Base-by-base conservation (phyloP, 1,284 basidiomycete genomes). In the Ustilago tritici region DNA sequence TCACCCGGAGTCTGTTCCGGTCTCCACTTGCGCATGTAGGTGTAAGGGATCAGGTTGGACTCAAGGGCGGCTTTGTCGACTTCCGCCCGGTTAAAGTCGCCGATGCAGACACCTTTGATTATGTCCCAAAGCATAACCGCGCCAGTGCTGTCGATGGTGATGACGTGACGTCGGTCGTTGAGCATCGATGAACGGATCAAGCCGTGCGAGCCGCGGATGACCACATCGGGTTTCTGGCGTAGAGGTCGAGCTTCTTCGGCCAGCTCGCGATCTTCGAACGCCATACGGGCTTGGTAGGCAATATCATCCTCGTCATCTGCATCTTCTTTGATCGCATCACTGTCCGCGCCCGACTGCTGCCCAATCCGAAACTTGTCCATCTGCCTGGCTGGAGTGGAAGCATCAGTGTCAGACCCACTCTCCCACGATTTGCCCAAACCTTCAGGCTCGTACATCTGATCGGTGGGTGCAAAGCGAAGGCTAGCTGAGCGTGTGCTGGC, bases 71-170 rank as follows among this genome's bases (percentile, higher is more conserved):
- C 56, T 55, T 64, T 41, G 11, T 60, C 56, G 36, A 95, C 90
- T 64, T 94, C 93, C 35, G 90, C 90, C 11, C 88, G 90, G 63
- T 94, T 93, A 43, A 91, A 90, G 14, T 88, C 88, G 8, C 96
- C 96, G 1, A 92, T 86, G 86, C 95, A 98, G 1, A 88, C 76
- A 1, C 93, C 92, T 0, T 91, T 89, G 17, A 96, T 89, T 61
- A 99, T 91, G 87, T 99, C 93, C 96, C 97, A 99, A 3, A 95
- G 90, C 0, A 92, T 92, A 4, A 99, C 92, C 76, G 92, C 83
- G 10, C 93, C 93, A 0, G 89, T 88, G 0, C 94, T 95, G 85
- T 98, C 93, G 46, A 98, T 92, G 0, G 95, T 95, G 61, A 99
- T 87, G 5, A 92, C 95, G 84, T 98, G 95, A 68, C 95, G 90